A percentile compares a stretch with the other conserved stretches of the same genome.
Evolutionary conservation across 2,329 filamentous ascomycete genomes (phyloP).

Genomic region (Colletotrichum salicis): DNA sequence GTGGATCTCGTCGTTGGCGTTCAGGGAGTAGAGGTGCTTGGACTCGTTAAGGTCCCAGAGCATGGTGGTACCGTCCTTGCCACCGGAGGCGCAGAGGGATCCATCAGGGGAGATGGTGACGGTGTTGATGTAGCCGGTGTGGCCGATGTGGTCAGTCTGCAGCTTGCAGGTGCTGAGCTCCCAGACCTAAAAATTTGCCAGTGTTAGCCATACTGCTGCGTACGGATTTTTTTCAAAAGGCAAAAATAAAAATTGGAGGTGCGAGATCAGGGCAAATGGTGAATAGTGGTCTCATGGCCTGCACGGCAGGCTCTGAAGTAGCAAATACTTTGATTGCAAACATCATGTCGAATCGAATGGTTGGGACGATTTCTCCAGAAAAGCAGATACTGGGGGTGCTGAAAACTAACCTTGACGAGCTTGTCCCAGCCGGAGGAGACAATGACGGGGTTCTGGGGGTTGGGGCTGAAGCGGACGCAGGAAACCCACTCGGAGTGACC

Average conservation of each 20-base stretch:
- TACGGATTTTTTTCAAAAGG: constrained; percentile 16
- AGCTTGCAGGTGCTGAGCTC: constrained; percentile 99
- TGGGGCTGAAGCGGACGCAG: constrained; percentile 99
- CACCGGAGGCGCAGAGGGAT: constrained; percentile 97
- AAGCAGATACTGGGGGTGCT: constrained; percentile 40
- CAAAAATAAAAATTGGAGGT: not conserved
- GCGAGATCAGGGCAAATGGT: constrained; percentile 83
- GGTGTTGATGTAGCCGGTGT: constrained; percentile 99
- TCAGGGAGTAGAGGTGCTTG: constrained; percentile 99
- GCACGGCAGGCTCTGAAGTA: constrained; percentile 95
- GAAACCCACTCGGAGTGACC: constrained; percentile 99
- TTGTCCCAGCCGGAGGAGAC: constrained; percentile 99
- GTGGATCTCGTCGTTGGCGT: constrained; percentile 99
- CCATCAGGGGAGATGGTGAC: constrained; percentile 99
- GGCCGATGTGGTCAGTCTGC: constrained; percentile 99
- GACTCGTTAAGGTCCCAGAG: constrained; percentile 99
- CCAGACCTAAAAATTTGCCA: constrained; percentile 79
- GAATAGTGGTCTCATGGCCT: constrained; percentile 97
- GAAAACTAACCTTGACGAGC: constrained; percentile 93
- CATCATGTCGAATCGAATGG: constrained; percentile 78
- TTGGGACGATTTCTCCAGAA: too few relatives aligned
- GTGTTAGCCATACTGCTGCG: constrained; percentile 40
- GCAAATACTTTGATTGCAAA: constrained; percentile 96
- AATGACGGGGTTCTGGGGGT: constrained; percentile 99
- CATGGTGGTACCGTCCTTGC: constrained; percentile 99